Base-by-base conservation (phyloP, 305 asterid species). In the Lippia alba region DNA sequence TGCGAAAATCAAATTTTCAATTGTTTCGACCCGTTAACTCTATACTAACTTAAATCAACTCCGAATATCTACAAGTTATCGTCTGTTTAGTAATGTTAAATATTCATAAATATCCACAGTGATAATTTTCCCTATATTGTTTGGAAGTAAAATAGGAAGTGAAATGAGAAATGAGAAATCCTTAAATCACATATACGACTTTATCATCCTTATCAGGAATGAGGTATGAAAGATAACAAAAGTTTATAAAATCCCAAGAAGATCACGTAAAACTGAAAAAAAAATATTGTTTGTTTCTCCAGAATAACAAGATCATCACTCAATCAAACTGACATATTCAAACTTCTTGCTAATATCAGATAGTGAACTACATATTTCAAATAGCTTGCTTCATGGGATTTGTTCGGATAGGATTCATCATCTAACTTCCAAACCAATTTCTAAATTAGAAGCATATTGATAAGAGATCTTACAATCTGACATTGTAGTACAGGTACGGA, bases 401-500 rank as follows among this genome's bases (percentile, higher is more conserved):
- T 1, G 41, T 36, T 36, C 0, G 41, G 41, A 36, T 36, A 36
- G 41, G 41, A 36, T 36, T 36, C 41, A 36, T 36, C 6, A 8
- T 36, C 41, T 36, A 8, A 36, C 41, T 36, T 36, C 9, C 41
- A 36, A 24, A 36, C 1, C 41, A 2, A 4, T 36, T 5, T 36
- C 9, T 34, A 64, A 61, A 60, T 63, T 36, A 15, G 58, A 59
- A 62, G 78, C 56, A 66, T 51, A 63, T 56, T 68, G 12, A 60
- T 10, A 48, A 61, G 74, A 69, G 70, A 71, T 74, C 98, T 92
- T 82, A 92, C 98, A 90, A 71, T 80, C 82, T 80, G 64, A 87
- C 74, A 64, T 87, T 88, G 87, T 87, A 90, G 89, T 81, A 92
- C 48, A 86, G 79, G 79, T 83, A 86, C 1, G 97, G 98, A 76